Evolutionary conservation across 768 basidiomycete species (phyloP).

Genomic region (Mrakia gelida): DNA sequence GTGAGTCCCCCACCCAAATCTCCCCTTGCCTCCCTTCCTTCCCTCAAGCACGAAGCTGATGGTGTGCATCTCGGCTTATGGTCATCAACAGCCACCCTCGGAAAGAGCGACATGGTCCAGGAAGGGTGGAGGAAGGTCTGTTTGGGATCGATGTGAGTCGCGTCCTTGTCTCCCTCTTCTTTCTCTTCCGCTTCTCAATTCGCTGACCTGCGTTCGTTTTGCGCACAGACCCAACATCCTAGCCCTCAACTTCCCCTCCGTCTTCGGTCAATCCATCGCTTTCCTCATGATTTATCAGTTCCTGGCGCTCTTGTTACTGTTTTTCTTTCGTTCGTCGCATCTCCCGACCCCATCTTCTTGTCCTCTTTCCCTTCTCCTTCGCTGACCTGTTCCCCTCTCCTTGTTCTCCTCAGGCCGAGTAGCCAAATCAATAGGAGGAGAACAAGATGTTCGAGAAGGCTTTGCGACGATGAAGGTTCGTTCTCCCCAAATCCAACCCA

Average conservation of each 20-base stretch:
- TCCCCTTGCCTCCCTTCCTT: neutral
- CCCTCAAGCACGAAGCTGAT: neutral
- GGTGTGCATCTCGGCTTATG: no score
- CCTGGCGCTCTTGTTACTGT: slow-evolving; percentile 56
- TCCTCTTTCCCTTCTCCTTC: neutral
- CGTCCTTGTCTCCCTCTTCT: neutral
- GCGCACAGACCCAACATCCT: slow-evolving; percentile 62
- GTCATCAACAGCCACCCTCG: slow-evolving; percentile 34
- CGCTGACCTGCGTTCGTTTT: slow-evolving; percentile 7
- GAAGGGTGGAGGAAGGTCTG: slow-evolving; percentile 59
- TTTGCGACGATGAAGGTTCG: slow-evolving; percentile 19
- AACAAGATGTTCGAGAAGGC: slow-evolving; percentile 17
- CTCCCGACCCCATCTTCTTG: neutral
- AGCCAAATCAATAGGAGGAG: neutral
- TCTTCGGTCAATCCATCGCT: slow-evolving; percentile 57
- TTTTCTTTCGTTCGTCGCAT: slow-evolving; percentile 49
- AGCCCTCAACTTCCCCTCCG: slow-evolving; percentile 66
- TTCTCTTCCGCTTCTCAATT: no score
- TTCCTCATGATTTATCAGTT: slow-evolving; percentile 59
- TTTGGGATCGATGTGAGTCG: slow-evolving; percentile 62
- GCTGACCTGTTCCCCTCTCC: no score
- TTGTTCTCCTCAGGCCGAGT: neutral
- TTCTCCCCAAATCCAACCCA: no score
- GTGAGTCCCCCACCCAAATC: slow-evolving; percentile 48
- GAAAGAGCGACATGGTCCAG: slow-evolving; percentile 43